Evolutionary conservation across 495 filamentous ascomycete species (phyloP).

Genomic region (Cercophora sp.): DNA sequence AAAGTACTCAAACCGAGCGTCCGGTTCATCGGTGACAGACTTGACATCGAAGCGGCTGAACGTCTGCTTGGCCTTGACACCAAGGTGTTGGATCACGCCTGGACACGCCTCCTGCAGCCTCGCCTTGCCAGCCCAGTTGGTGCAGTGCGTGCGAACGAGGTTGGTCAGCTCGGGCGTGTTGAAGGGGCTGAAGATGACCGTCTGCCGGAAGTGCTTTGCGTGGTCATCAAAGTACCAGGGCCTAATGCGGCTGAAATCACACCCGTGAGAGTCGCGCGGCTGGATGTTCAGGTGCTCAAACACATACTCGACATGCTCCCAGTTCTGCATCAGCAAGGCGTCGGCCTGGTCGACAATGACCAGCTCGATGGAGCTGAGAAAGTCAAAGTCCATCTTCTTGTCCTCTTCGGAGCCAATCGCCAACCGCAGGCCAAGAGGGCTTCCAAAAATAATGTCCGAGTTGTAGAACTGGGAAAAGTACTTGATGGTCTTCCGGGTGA

Average conservation of each 20-base stretch:
- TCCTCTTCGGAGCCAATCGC: conserved; percentile 73
- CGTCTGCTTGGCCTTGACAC: conserved; percentile 71
- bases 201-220: conserved; percentile 77
- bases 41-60: conserved; percentile 82
- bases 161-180: conserved; percentile 85
- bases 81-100: conserved; percentile 64
- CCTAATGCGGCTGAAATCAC: conserved; percentile 88
- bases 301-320: conserved; percentile 90
- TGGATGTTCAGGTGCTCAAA: conserved; percentile 90
- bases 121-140: conserved; percentile 71
- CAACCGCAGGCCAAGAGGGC: conserved; percentile 82
- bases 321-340: conserved; percentile 94
- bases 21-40: conserved; percentile 68
- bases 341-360: conserved; percentile 89
- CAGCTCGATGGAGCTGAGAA: conserved; percentile 87
- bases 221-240: conserved; percentile 88
- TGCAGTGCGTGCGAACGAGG: conserved; percentile 70
- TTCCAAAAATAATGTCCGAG: conserved; percentile 90
- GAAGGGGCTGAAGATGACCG: conserved; percentile 72
- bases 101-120: conserved; percentile 64
- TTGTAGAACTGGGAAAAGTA: conserved; percentile 94
- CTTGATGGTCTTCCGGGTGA: conserved; percentile 91
- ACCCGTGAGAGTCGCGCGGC: conserved; percentile 84
- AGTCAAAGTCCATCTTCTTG: conserved; percentile 82
- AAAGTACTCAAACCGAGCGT: conserved; percentile 90